A percentile compares a stretch with the other conserved stretches of the same genome.
phyloP scores from a whole-genome alignment of 441 rosid genomes.

The Lepidium campestre region DNA sequence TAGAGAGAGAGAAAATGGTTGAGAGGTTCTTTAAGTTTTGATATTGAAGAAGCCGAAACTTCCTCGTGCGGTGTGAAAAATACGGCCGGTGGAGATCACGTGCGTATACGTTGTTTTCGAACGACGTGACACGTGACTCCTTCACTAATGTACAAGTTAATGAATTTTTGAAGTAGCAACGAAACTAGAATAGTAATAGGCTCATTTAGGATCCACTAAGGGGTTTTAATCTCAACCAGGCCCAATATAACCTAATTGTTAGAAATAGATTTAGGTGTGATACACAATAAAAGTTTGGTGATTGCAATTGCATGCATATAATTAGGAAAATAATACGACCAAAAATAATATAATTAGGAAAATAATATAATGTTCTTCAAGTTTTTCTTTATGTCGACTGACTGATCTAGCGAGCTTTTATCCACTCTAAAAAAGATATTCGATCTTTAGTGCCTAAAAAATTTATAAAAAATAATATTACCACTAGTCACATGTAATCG shows the following conservation, averaged over 20 bases:
- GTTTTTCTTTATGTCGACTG: too few relatives aligned
- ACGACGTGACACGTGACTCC: conserved; percentile 24
- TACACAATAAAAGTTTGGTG: too few relatives aligned
- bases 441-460: too few relatives aligned
- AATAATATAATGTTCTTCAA: too few relatives aligned
- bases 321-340: too few relatives aligned
- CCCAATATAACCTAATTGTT: background rate
- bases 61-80: conserved; percentile 22
- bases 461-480: too few relatives aligned
- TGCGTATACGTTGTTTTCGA: conserved; percentile 22
- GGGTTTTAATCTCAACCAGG: background rate
- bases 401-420: too few relatives aligned
- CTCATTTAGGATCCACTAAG: background rate
- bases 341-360: too few relatives aligned
- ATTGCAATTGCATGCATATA: too few relatives aligned
- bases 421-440: too few relatives aligned
- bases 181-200: background rate
- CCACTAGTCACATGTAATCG: too few relatives aligned
- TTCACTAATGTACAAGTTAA: background rate
- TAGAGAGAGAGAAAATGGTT: background rate
- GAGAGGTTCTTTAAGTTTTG: background rate
- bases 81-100: conserved; percentile 27
- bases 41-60: background rate
- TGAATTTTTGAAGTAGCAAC: background rate
- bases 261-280: too few relatives aligned